Evolutionary conservation across 345 rosid species (phyloP).

Genomic region (Conringia planisiliqua): DNA sequence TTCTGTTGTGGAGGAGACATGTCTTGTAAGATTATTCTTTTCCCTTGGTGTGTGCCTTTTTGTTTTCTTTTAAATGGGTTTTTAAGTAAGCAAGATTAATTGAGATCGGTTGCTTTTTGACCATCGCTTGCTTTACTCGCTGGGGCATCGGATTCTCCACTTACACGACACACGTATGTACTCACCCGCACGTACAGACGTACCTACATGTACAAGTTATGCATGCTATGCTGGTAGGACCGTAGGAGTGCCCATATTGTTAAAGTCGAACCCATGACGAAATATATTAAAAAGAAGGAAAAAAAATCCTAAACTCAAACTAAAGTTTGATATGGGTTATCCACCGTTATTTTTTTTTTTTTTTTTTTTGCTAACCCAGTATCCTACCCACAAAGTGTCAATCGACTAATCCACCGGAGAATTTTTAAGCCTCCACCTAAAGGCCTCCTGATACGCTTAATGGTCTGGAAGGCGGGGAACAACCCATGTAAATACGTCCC

Average conservation of each 20-base stretch:
- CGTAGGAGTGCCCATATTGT: not conserved
- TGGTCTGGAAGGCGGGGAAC: too few species aligned
- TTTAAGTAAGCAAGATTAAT: not conserved
- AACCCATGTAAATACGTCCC: too few species aligned
- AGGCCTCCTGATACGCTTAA: too few species aligned
- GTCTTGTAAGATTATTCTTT: slow-evolving; percentile 38
- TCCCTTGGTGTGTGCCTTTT: slow-evolving; percentile 25
- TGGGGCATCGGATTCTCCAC: slow-evolving; percentile 32
- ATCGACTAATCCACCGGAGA: too few species aligned
- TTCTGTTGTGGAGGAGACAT: slow-evolving; percentile 16
- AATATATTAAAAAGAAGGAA: not conserved
- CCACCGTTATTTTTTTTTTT: not conserved
- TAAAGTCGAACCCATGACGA: not conserved
- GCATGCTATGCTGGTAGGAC: not conserved
- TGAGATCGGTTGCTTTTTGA: slow-evolving; percentile 17
- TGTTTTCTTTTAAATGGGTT: not conserved
- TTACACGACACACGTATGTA: slow-evolving; percentile 10
- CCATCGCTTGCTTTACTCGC: slow-evolving; percentile 27
- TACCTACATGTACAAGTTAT: not conserved
- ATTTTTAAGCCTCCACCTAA: too few species aligned
- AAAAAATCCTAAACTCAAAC: not conserved
- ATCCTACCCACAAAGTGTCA: too few species aligned
- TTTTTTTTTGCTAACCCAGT: too few species aligned
- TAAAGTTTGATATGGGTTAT: not conserved
- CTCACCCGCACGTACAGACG: not conserved